These are phyloP conservation scores for Salix suchowensis DNA, from an alignment of 345 rosid genomes.

Conservation along the genomic window DNA sequence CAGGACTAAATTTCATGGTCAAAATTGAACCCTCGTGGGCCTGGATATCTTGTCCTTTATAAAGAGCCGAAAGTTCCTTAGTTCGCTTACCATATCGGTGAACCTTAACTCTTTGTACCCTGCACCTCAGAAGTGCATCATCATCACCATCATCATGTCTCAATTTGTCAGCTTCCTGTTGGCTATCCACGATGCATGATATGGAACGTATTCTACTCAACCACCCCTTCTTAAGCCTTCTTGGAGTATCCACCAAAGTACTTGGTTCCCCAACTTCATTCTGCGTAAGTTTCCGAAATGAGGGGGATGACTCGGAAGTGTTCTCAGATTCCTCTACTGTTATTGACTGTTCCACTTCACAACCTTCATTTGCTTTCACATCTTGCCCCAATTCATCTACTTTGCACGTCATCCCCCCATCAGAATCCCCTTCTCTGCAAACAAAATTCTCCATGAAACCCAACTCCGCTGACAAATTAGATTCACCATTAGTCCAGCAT, in stretches of 20 bases:
- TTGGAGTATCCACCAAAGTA: constrained; percentile 16
- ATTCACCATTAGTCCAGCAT: constrained; percentile 21
- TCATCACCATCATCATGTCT: constrained; percentile 19
- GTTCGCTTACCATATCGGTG: constrained; percentile 36
- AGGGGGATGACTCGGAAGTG: constrained; percentile 23
- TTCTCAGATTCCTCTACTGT: constrained; percentile 46
- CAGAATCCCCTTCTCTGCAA: constrained; percentile 30
- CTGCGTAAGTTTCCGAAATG: constrained; percentile 14
- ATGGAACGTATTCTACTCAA: constrained; percentile 43
- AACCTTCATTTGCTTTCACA: constrained; percentile 24
- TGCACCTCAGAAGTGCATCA: constrained; percentile 14
- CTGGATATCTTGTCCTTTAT: constrained; percentile 58
- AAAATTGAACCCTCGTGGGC: constrained; percentile 71
- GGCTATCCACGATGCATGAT: constrained; percentile 31
- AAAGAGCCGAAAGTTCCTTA: constrained; percentile 65
- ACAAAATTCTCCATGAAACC: constrained; percentile 11
- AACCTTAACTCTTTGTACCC: constrained; percentile 21
- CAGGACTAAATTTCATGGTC: constrained; percentile 70
- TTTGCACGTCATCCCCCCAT: constrained; percentile 30
- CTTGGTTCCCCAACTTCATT: constrained; percentile 19
- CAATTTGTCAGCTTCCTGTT: constrained; percentile 21
- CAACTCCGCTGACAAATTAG: constrained; percentile 14
- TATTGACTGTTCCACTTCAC: constrained; percentile 31
- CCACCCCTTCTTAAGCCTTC: constrained; percentile 44
- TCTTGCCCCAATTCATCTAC: constrained; percentile 27